Conservation (phyloP, 176 grass and related monocot genomes). For the Puya raimondii region DNA sequence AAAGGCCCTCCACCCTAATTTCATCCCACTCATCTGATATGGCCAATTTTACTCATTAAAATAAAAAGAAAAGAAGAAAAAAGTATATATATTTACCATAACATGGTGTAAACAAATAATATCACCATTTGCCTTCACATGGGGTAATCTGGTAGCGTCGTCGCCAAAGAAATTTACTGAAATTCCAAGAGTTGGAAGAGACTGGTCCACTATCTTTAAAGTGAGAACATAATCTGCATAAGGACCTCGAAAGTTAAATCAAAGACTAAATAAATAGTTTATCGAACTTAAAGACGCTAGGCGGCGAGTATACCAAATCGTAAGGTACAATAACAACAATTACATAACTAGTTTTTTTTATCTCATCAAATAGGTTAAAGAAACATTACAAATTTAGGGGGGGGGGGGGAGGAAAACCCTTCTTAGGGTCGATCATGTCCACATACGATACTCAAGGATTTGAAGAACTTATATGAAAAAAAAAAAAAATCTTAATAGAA, state of each 20-base stretch:
- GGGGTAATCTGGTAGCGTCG: constrained; percentile 33
- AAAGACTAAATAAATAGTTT: neutral
- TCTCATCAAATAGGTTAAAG: too few relatives aligned
- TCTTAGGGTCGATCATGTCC: too few relatives aligned
- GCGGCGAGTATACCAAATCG: neutral
- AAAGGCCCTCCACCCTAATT: too few relatives aligned
- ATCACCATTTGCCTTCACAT: constrained; percentile 49
- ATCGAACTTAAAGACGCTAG: neutral
- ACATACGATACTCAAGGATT: neutral
- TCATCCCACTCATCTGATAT: too few relatives aligned
- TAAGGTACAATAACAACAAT: too few relatives aligned
- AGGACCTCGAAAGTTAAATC: neutral
- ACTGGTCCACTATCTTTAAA: constrained; percentile 61
- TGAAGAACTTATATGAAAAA: neutral
- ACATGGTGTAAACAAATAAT: constrained; percentile 74
- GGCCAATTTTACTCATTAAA: too few relatives aligned
- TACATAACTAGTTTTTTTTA: too few relatives aligned
- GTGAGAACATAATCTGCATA: constrained; percentile 53
- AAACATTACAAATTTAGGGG: too few relatives aligned
- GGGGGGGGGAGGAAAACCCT: too few relatives aligned
- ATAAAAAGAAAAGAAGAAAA: too few relatives aligned
- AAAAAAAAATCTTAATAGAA: neutral
- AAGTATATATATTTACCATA: constrained; percentile 21
- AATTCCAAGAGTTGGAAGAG: constrained; percentile 33
- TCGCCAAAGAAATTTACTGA: constrained; percentile 55